Percentiles rank a stretch among this genome's conserved stretches.
Conservation (phyloP, 106 monocot genomes). For the Dendrobium catenatum region DNA sequence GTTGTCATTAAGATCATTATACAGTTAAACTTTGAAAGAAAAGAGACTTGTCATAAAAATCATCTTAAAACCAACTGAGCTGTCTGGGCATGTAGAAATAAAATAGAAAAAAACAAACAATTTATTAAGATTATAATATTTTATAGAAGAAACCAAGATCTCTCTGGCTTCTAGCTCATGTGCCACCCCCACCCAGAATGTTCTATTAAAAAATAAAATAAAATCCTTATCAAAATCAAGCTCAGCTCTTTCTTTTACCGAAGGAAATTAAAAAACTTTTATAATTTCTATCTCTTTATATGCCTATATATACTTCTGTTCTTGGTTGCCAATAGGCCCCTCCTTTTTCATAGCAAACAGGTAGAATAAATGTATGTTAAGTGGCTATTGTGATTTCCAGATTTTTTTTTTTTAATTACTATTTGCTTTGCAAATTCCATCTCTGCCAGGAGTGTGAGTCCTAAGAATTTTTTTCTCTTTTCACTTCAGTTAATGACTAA, state of each 20-base stretch:
- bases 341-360: neutral
- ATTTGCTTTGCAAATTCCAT: neutral
- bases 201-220: neutral
- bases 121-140: neutral
- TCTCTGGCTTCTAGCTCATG: neutral
- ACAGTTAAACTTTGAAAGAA: neutral
- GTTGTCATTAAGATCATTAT: neutral
- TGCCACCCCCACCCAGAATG: neutral
- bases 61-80: neutral
- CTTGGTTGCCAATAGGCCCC: neutral
- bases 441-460: no score
- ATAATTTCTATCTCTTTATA: neutral
- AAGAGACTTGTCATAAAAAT: neutral
- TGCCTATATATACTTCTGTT: neutral
- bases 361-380: neutral
- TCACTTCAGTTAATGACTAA: no score
- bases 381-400: neutral
- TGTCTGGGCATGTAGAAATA: neutral
- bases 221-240: neutral
- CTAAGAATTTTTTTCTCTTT: no score
- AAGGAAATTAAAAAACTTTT: neutral
- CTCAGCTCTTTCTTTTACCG: neutral
- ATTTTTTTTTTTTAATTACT: neutral
- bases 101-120: neutral
- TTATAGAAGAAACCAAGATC: neutral